These are phyloP conservation scores for Tetrapisispora fleetii DNA, from an alignment of 805 yeast species.

Conservation along the genomic window DNA sequence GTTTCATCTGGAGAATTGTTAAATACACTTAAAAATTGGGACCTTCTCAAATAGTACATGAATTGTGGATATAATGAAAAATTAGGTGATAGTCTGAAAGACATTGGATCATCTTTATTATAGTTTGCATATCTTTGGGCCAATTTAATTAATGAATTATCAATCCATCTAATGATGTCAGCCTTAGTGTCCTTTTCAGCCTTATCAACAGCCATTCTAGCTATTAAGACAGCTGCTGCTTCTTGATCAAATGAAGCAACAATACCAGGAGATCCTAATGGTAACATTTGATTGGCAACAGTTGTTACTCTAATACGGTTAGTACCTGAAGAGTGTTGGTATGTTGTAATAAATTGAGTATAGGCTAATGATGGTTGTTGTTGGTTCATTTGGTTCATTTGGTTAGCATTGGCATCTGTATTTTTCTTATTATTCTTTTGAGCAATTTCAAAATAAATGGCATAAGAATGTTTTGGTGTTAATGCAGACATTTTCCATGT, in stretches of 20 bases:
- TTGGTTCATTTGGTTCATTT: conserved; percentile 18
- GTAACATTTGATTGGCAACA: conserved; percentile 42
- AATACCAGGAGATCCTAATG: conserved; percentile 46
- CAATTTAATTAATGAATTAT: conserved; percentile 77
- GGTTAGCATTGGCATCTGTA: conserved; percentile 9
- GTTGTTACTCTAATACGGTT: conserved; percentile 88
- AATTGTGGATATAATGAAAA: conserved; percentile 91
- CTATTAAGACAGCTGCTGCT: conserved; percentile 91
- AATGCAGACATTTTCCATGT: conserved; percentile 79
- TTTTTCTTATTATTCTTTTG: conserved; percentile 30
- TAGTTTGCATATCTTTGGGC: conserved; percentile 93
- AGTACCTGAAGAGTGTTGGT: conserved; percentile 92
- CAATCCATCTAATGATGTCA: conserved; percentile 90
- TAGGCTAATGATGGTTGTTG: conserved; percentile 27
- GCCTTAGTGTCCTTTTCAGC: conserved; percentile 79
- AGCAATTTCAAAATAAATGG: conserved; percentile 76
- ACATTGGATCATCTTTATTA: conserved; percentile 70
- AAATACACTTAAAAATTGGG: conserved; percentile 91
- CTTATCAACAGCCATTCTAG: conserved; percentile 82
- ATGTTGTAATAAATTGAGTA: conserved; percentile 82
- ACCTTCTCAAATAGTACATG: conserved; percentile 88
- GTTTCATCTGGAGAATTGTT: conserved; percentile 99
- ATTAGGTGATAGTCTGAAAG: conserved; percentile 75
- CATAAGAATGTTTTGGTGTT: conserved; percentile 83
- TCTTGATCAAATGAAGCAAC: conserved; percentile 87